Evolutionary conservation across 305 asterid genomes (phyloP).

Genomic region (Vinca major): DNA sequence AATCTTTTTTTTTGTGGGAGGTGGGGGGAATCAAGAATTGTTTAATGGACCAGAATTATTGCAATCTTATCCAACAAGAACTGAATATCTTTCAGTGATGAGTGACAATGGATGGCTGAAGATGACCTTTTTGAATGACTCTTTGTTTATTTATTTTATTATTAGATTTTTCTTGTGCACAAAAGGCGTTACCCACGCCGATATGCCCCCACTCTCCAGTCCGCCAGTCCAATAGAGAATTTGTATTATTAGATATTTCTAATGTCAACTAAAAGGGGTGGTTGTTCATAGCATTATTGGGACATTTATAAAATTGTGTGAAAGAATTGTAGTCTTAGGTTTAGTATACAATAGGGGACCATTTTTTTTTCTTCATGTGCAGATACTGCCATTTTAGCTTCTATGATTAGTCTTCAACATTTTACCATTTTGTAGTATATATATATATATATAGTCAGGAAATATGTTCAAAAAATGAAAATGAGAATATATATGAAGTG

Average conservation of each 20-base stretch:
- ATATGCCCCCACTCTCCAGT: too few species aligned
- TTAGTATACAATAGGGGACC: background rate
- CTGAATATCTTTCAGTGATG: background rate
- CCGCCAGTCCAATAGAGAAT: too few species aligned
- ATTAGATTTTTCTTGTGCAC: too few species aligned
- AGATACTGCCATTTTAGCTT: background rate
- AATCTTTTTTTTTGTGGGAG: too few species aligned
- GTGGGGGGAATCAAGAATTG: too few species aligned
- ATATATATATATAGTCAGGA: too few species aligned
- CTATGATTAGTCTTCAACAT: background rate
- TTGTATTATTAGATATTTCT: background rate
- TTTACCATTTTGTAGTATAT: too few species aligned
- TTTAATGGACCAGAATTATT: background rate
- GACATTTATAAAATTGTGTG: background rate
- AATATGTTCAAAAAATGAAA: too few species aligned
- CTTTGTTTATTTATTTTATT: background rate
- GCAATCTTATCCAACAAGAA: conserved; percentile 3
- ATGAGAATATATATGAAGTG: too few species aligned
- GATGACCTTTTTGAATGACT: conserved; percentile 8
- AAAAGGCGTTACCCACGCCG: too few species aligned
- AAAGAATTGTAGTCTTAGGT: background rate
- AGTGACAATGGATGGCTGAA: conserved; percentile 5
- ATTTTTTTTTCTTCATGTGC: background rate
- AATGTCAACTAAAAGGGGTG: background rate
- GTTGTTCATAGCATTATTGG: conserved; percentile 3